phyloP scores from a whole-genome alignment of 306 rosid species.

The Prunus mira region DNA sequence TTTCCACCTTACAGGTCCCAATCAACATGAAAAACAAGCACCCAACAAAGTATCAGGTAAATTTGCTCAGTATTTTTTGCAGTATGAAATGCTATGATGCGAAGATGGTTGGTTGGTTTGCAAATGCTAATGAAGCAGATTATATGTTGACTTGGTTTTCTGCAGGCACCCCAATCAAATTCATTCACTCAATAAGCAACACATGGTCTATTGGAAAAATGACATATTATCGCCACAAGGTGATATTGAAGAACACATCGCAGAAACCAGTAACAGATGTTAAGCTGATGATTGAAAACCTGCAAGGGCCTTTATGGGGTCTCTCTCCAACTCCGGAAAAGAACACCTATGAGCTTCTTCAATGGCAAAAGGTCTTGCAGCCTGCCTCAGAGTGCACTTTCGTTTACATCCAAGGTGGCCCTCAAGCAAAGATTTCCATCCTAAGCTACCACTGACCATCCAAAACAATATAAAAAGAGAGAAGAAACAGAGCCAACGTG shows the following conservation, averaged over 20 bases:
- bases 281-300: conserved; percentile 49
- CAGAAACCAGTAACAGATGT: conserved; percentile 53
- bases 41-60: neutral
- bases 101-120: too few relatives aligned
- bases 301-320: conserved; percentile 76
- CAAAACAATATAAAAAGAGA: too few relatives aligned
- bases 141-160: too few relatives aligned
- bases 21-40: conserved; percentile 5
- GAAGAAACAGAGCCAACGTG: too few relatives aligned
- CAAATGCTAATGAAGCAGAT: too few relatives aligned
- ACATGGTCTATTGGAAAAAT: conserved; percentile 50
- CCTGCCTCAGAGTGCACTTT: conserved; percentile 59
- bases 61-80: too few relatives aligned
- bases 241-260: conserved; percentile 66
- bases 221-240: conserved; percentile 68
- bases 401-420: conserved; percentile 82
- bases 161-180: conserved; percentile 50
- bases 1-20: conserved; percentile 28
- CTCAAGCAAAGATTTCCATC: conserved; percentile 60
- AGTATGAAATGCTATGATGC: too few relatives aligned
- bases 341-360: conserved; percentile 63
- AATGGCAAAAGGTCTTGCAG: conserved; percentile 53
- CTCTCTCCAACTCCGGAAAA: conserved; percentile 54
- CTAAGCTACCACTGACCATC: conserved; percentile 48
- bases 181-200: conserved; percentile 64